A percentile compares a stretch with the other conserved stretches of the same genome.
Evolutionary conservation across 169 alveolate genomes (phyloP).

Genomic region (Hepatocystis sp.): DNA sequence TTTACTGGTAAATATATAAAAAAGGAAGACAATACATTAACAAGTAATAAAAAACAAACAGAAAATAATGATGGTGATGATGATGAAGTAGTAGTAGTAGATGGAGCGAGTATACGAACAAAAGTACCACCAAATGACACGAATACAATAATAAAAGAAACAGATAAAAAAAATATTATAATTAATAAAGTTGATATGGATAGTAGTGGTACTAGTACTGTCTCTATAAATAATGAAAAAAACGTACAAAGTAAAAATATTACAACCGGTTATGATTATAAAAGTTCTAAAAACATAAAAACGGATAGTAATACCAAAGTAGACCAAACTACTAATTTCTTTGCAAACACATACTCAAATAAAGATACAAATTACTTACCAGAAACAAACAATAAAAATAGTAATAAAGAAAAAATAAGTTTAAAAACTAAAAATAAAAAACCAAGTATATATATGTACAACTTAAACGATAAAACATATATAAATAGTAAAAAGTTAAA

Average conservation of each 20-base stretch:
- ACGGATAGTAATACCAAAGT: too few relatives aligned
- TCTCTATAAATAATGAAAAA: too few relatives aligned
- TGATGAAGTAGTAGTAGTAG: neutral
- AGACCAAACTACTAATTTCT: too few relatives aligned
- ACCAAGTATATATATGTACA: conserved; percentile 19
- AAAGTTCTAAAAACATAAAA: too few relatives aligned
- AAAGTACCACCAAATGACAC: too few relatives aligned
- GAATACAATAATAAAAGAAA: too few relatives aligned
- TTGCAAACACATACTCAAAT: too few relatives aligned
- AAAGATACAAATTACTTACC: too few relatives aligned
- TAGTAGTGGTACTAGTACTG: neutral
- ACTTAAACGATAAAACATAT: conserved; percentile 51
- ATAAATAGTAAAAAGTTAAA: conserved; percentile 53
- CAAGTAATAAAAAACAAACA: neutral
- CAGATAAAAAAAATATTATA: too few relatives aligned
- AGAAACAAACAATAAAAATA: neutral
- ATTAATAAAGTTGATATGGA: too few relatives aligned
- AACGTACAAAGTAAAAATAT: neutral
- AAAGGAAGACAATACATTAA: neutral
- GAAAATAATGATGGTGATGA: neutral
- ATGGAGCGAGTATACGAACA: neutral
- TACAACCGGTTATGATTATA: too few relatives aligned
- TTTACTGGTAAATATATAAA: neutral
- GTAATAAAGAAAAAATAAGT: neutral
- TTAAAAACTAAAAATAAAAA: neutral